phyloP scores from a whole-genome alignment of 345 rosid genomes.

The Populus ilicifolia region DNA sequence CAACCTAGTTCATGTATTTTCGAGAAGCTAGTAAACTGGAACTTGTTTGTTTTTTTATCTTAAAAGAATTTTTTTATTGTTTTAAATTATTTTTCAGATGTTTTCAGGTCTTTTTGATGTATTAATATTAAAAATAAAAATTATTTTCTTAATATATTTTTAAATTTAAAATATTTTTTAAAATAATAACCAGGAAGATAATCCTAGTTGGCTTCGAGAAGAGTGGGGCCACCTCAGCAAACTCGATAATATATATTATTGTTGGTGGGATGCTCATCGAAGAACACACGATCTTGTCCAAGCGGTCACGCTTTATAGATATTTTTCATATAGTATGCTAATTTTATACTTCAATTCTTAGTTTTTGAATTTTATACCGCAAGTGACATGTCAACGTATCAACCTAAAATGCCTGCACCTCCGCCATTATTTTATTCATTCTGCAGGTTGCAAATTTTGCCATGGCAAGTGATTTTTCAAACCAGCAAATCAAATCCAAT shows the following conservation, averaged over 20 bases:
- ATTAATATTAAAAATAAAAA: no score
- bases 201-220: background rate
- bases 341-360: background rate
- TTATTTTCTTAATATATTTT: no score
- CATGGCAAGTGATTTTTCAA: no score
- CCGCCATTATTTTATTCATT: no score
- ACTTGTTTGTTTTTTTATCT: no score
- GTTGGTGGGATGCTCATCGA: background rate
- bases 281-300: background rate
- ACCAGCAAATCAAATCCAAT: no score
- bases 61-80: no score
- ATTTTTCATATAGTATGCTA: background rate
- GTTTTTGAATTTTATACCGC: background rate
- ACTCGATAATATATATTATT: background rate
- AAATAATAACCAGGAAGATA: no score
- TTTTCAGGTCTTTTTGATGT: rapidly evolving
- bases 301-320: background rate
- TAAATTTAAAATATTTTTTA: no score
- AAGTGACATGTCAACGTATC: background rate
- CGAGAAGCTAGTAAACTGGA: background rate
- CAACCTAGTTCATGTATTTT: background rate
- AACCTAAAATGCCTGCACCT: background rate
- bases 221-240: background rate
- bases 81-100: no score
- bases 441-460: no score